Base-by-base conservation (phyloP, 208 protist species). In the Histomonas meleagridis region DNA sequence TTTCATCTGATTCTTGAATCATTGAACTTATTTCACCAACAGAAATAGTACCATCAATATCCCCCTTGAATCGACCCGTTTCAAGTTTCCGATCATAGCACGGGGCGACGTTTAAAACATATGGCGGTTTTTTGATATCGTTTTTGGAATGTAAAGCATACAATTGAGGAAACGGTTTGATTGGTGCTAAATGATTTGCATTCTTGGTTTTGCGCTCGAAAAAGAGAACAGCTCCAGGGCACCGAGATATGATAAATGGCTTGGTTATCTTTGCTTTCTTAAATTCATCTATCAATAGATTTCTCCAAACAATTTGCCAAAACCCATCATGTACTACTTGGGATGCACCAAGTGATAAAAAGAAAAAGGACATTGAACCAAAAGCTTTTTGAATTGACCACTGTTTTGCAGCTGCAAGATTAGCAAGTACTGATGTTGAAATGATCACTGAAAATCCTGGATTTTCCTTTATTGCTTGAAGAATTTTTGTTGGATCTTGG, bases 191-290 rank as follows among this genome's bases (percentile, higher is more conserved):
- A 38, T 55, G 46, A 86, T 86, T 57, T 55, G 76, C 76, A 38
- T 86, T 57, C 55, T 43, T n/a, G 51, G 76, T 86, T 86, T 86
- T 86, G 51, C 76, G 51, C 55, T 86, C 76, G 38, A 51, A 86
- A 55, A 51, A 86, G n/a, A 86, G 18, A 26, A 86, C 76, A 55
- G 76, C 43, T 21, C 76, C 76, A 26, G 76, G 46, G 26, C 76
- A 86, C n/a, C 76, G 43, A n/a, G 76, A 86, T 38, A 86, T 86
- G 7, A 86, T 86, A 18, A 86, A 40, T 55, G 76, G 76, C 55
- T 43, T 51, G 4, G n/a, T 7, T 32, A 46, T 86, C 3, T 55
- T 43, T 65, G 3, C 23, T n/a, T 65, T 28, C 10, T 86, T 86
- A 55, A 38, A 86, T 16, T 46, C 21, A n/a, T 86, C 46, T 2